These are phyloP conservation scores for Penicillium janthinellum DNA, from an alignment of 2,329 filamentous ascomycete species.

Conservation along the genomic window DNA sequence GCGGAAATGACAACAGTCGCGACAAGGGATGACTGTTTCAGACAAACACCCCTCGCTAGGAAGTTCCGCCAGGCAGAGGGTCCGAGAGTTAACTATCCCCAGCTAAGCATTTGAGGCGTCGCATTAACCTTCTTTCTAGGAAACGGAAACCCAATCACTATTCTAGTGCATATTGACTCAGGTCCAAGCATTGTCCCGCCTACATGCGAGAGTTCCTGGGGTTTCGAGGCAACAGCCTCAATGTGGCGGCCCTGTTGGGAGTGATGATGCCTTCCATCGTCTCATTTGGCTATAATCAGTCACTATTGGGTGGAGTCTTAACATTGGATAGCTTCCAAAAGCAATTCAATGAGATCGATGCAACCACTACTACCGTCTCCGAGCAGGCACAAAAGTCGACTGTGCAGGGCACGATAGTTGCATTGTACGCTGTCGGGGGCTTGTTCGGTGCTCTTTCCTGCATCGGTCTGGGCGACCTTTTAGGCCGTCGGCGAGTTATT, in stretches of 20 bases:
- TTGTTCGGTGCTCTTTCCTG: conserved; percentile 17
- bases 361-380: conserved; percentile 2
- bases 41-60: not conserved
- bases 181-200: not conserved
- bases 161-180: not conserved
- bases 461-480: conserved; percentile 15
- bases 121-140: not conserved
- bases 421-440: conserved; percentile 18
- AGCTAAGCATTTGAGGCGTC: not conserved
- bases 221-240: conserved; percentile 19
- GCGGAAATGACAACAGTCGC: conserved; percentile 1
- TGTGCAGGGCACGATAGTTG: conserved; percentile 17
- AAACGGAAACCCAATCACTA: not conserved
- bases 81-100: not conserved
- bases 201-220: conserved; percentile 17
- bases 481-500: conserved; percentile 17
- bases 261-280: conserved; percentile 20
- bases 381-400: conserved; percentile 12
- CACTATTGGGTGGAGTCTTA: conserved; percentile 19
- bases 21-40: not conserved
- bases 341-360: conserved; percentile 17
- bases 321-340: conserved; percentile 16
- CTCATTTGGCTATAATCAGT: conserved; percentile 21
- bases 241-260: conserved; percentile 10
- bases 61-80: not conserved